Evolutionary conservation across 352 stramenopile genomes (phyloP).

Genomic region (Pythium sukuiense): DNA sequence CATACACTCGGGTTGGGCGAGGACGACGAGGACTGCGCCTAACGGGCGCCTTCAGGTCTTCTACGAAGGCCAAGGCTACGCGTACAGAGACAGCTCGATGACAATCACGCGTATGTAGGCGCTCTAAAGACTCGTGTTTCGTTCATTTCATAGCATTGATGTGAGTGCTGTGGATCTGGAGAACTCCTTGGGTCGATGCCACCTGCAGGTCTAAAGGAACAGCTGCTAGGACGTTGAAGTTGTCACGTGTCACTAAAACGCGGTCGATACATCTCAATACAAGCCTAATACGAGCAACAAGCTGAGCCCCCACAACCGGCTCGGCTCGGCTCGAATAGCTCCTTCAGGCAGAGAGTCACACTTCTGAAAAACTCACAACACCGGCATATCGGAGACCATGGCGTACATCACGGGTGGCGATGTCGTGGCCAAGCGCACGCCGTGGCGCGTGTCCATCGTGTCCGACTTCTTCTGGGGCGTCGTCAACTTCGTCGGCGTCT

Average conservation of each 20-base stretch:
- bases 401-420: slow-evolving; percentile 62
- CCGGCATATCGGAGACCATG: slow-evolving; percentile 30
- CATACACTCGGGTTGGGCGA: neutral
- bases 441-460: slow-evolving; percentile 68
- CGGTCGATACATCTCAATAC: no score
- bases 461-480: slow-evolving; percentile 70
- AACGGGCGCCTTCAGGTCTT: neutral
- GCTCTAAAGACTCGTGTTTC: neutral
- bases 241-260: no score
- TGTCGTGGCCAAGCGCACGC: slow-evolving; percentile 66
- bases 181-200: no score
- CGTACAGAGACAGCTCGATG: neutral
- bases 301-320: no score
- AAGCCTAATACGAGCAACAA: no score
- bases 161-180: no score
- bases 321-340: no score
- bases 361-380: no score
- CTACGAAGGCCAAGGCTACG: neutral
- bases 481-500: slow-evolving; percentile 74
- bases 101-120: neutral
- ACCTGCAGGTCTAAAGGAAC: no score
- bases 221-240: no score
- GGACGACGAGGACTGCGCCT: neutral
- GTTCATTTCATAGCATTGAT: no score
- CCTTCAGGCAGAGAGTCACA: no score